Evolutionary conservation across 2,329 filamentous ascomycete genomes (phyloP), one percentile per base, ranked within the genome.

Genomic region (Piedraia hortae): DNA sequence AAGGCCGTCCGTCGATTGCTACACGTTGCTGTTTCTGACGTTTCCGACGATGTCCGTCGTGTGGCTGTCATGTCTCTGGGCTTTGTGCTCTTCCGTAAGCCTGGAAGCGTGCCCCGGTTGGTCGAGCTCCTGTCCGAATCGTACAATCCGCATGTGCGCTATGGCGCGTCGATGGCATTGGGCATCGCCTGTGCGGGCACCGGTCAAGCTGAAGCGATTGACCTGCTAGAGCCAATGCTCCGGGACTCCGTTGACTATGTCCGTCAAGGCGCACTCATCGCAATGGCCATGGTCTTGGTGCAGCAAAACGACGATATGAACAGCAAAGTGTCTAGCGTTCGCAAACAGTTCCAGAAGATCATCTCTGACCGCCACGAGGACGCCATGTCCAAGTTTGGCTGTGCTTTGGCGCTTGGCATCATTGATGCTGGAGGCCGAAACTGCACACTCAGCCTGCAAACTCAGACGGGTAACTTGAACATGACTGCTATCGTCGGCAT

Each of bases 301-400:
- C 85, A 97, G 50, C 85, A 93, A 45, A 97, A 93, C 38, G 85
- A 97, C 48, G 70, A 71, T 13, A 89, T 91, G 75, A 97, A 93
- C 49, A 80, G 85, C 36, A 91, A 93, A 55, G 82, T 91, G 21
- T 64, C 67, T 11, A 62, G 68, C 2, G 80, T 93, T 33, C 70
- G 85, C 36, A 91, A 91, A 54, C 80, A 74, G 3, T 62, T 97
- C 29, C 71, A 77, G 52, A 93, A 90, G 57, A 77, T 91, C 26
- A 67, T 93, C 12, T 66, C 72, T 17, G 85, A 97, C 44, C 70
- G 85, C 23, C 85, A 97, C 36, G 85, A 97, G 46, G 85, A 97
- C 52, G 85, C 85, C 28, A 93, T 97, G 82, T 88, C 85, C 42
- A 97, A 97, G 47, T 97, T 97, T 33, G 85, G 85, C 36, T 82